A percentile compares a stretch with the other conserved stretches of the same genome.
Evolutionary conservation across 768 basidiomycete genomes (phyloP).

Genomic region (Suillus discolor): DNA sequence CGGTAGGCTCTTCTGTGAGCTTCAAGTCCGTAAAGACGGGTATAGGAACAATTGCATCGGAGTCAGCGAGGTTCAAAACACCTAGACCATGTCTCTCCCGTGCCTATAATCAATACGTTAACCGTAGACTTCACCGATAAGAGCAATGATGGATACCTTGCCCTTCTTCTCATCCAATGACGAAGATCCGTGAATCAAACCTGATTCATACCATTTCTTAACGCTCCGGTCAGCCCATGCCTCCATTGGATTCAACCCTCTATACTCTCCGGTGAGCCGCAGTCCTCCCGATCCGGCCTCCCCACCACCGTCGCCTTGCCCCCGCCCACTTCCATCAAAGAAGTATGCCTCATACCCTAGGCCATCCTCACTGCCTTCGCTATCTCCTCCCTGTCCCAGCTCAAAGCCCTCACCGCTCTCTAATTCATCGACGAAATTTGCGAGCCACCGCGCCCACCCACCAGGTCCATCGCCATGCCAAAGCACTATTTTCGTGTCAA

Average conservation of each 20-base stretch:
- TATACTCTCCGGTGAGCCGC: slow-evolving; percentile 81
- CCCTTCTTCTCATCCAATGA: slow-evolving; percentile 45
- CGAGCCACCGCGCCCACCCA: slow-evolving; percentile 96
- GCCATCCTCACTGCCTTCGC: slow-evolving; percentile 80
- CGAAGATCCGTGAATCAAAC: slow-evolving; percentile 58
- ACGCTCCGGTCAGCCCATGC: slow-evolving; percentile 92
- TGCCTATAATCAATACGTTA: slow-evolving; percentile 33
- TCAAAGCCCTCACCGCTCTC: slow-evolving; percentile 91
- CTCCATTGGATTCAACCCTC: slow-evolving; percentile 91
- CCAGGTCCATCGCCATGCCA: slow-evolving; percentile 88
- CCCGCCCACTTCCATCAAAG: slow-evolving; percentile 76
- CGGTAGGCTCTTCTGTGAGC: slow-evolving; percentile 23
- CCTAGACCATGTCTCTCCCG: slow-evolving; percentile 48
- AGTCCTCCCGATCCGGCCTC: slow-evolving; percentile 73
- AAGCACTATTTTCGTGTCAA: slow-evolving; percentile 96
- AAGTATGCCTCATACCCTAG: slow-evolving; percentile 89
- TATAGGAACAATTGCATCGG: slow-evolving; percentile 63
- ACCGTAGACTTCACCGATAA: slow-evolving; percentile 11
- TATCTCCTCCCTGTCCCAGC: slow-evolving; percentile 61
- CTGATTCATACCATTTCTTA: slow-evolving; percentile 82
- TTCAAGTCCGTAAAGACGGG: slow-evolving; percentile 53
- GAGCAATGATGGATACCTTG: slow-evolving; percentile 44
- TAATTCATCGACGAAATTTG: slow-evolving; percentile 88
- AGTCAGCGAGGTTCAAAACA: slow-evolving; percentile 42
- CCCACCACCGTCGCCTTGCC: slow-evolving; percentile 77